Base-by-base conservation (phyloP, 164 flowering plant species). In the Malania oleifera region DNA sequence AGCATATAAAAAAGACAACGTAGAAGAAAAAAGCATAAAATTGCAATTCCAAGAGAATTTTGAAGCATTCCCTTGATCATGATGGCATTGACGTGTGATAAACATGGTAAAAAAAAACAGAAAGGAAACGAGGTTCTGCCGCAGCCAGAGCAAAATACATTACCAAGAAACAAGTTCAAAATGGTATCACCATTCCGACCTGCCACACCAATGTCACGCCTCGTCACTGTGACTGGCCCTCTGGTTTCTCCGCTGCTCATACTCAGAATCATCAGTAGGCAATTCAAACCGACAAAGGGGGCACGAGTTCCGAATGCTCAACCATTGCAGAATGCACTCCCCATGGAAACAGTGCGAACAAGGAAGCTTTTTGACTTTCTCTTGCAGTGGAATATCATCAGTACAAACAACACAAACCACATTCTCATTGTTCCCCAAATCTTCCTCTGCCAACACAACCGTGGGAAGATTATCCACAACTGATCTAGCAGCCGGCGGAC, bases 241-340 rank as follows among this genome's bases (percentile, higher is more conserved):
- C 19, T 37, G 47, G 26, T 2, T 44, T 58, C 63, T 69, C 71
- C 70, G 65, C 60, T 50, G 73, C 69, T 85, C 90, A 61, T n/a
- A n/a, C 40, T 75, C 90, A 7, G 76, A 67, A 78, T 85, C 93
- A 71, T 85, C 93, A 0, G 87, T 88, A 8, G 91, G 91, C 73
- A 88, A 71, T 67, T 88, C 88, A 58, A 64, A 73, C 48, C 96
- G 77, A 67, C 98, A 91, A 66, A 88, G 86, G 2, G 96, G 98
- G 55, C 96, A 91, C 0, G 95, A 83, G 54, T 82, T 88, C 49
- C 91, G 70, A n/a, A 82, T 82, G 12, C 52, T 55, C 52, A 91
- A 64, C 96, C 98, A 91, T 13, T 95, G 96, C 44, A 82, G 48
- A 61, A 91, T 88, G 62, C 98, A 91, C 9, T 82, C 91, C 28